Base-by-base conservation (phyloP, 2,329 filamentous ascomycete genomes). In the Cladosporium colombiae region DNA sequence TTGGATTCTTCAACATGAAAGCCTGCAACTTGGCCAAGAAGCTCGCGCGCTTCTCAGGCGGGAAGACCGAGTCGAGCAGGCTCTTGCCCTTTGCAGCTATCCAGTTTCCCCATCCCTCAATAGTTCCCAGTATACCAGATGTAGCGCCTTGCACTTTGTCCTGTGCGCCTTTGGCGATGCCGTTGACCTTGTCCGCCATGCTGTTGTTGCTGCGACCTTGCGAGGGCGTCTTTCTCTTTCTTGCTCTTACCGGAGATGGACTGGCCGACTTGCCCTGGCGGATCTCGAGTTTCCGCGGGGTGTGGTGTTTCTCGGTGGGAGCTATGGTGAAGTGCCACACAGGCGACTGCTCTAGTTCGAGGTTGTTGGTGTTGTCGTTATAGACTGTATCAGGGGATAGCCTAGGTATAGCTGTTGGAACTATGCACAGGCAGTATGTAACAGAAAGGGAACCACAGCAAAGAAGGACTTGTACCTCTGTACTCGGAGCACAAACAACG, bases 1-100 rank as follows among this genome's bases (percentile, higher is more conserved):
- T 80, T 2, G 92, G 92, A 65, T 89, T 88, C 58, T 84, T 80
- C 6, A 83, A 77, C 18, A 88, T 86, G 72, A 91, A 89, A 5
- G 79, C 74, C 40, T 82, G 80, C 31, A 85, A 77, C 53, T 80
- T 81, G 18, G 84, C 80, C 70, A 88, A 83, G 50, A 86, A 81
- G 65, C 82, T 81, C 68, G 86, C 82, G 59, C 90, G 84, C 66
- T 85, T 84, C 40, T 86, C 80, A 0, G 89, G 88, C 53, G 87
- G 84, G 52, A 92, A 81, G 64, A 87, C 71, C 44, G 76, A 75
- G 71, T 89, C 81, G 35, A 88, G 70, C 2, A 80, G 69, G 58
- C 68, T 74, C 67, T 76, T 72, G 40, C 74, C 77, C 65, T 73
- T 73, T 2, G 63, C 65, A 5, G 70, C 68, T 21, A 75, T 66